Conservation (phyloP, 2,329 filamentous ascomycete genomes). For the Purpureocillium takamizusanense region DNA sequence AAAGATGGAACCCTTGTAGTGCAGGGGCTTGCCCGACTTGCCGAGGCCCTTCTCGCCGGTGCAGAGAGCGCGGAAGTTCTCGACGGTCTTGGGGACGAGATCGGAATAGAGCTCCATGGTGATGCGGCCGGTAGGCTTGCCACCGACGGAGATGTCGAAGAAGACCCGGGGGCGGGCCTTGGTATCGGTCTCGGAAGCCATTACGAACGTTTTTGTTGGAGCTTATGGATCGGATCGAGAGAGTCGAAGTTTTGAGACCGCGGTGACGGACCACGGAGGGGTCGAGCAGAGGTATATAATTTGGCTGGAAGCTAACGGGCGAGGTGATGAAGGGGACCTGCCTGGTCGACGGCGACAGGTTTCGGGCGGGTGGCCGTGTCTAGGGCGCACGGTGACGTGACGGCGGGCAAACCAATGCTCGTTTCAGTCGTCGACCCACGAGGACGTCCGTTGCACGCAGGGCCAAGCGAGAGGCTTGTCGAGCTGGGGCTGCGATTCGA, state of each 20-base stretch:
- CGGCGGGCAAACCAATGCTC: too few species aligned
- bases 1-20: constrained; percentile 89
- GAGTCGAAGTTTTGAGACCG: too few species aligned
- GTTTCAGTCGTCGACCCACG: not conserved
- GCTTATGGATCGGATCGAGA: too few species aligned
- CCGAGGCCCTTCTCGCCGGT: constrained; percentile 88
- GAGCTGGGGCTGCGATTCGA: not conserved
- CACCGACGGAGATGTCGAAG: constrained; percentile 84
- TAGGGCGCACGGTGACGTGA: too few species aligned
- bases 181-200: constrained; percentile 29
- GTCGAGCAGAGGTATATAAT: not conserved
- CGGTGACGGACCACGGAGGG: too few species aligned
- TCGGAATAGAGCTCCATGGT: constrained; percentile 72
- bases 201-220: constrained; percentile 13
- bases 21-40: constrained; percentile 73
- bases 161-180: constrained; percentile 68
- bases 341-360: not conserved
- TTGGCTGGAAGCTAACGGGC: too few species aligned
- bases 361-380: too few species aligned
- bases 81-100: constrained; percentile 86
- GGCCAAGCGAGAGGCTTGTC: too few species aligned
- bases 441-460: not conserved
- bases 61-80: constrained; percentile 92
- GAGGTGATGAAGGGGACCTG: too few species aligned
- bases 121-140: constrained; percentile 64